Evolutionary conservation across 1,284 basidiomycete genomes (phyloP), one percentile per base, ranked within the genome.

Genomic region (Trichosporon coremiiforme): DNA sequence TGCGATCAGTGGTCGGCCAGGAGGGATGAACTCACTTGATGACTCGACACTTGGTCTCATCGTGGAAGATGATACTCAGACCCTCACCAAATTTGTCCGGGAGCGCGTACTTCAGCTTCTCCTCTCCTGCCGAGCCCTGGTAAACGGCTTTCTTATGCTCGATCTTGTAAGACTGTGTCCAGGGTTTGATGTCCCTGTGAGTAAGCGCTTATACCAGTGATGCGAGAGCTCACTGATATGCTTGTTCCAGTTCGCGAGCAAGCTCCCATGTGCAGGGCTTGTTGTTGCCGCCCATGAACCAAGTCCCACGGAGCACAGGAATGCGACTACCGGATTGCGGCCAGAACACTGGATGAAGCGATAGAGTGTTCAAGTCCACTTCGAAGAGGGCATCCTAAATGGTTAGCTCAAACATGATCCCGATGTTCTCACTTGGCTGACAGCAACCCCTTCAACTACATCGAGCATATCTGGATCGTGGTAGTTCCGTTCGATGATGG

Each of bases 321-420:
- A 87, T 84, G 35, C 83, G 78, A 0, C 84, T 79, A 0, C 85
- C 85, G 8, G 82, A 80, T 71, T 85, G 82, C 31, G 82, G 82
- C 87, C 87, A 88, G 75, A 86, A 87, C 29, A 87, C 86, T 0
- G 87, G 86, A 66, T 82, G 81, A 10, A 87, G 78, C 68, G 85
- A 79, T 12, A 79, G 69, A 2, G 76, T 79, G 4, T 73, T 68
- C 33, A 80, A 74, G 13, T 77, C 76, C 25, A 85, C 84, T 67
- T 85, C 84, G 66, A 85, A 85, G 13, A 85, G 74, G 9, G 81
- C 82, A 74, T 85, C 84, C 84, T 85, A 73, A n/a, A n/a, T 1
- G 2, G 41, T 73, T 29, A 75, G 66, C 36, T n/a, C 2, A 2
- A 0, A 7, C 8, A 15, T 9, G 4, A 4, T 17, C 0, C 17